phyloP scores from a whole-genome alignment of 257 asterid species.

The Primulina tabacum region DNA sequence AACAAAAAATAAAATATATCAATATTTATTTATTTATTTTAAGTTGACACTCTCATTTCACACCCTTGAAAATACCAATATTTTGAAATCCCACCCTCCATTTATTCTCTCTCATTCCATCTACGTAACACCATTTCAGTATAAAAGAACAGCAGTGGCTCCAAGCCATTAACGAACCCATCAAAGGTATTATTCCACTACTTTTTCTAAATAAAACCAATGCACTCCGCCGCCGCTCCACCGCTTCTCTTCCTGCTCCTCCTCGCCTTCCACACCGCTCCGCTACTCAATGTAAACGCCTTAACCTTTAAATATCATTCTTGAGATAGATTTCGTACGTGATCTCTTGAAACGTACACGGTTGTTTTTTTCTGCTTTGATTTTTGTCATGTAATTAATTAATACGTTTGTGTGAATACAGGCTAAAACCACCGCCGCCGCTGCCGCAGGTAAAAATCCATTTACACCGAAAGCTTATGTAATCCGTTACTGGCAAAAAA shows the following conservation, averaged over 20 bases:
- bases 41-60: too few relatives aligned
- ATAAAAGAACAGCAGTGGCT: conserved; percentile 28
- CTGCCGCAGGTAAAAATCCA: conserved; percentile 32
- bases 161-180: conserved; percentile 24
- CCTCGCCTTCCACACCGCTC: not conserved
- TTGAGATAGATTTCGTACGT: not conserved
- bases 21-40: too few relatives aligned
- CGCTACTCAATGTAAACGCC: conserved; percentile 32
- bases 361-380: not conserved
- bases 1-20: too few relatives aligned
- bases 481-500: conserved; percentile 56
- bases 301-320: not conserved
- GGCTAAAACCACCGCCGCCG: conserved; percentile 29
- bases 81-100: conserved; percentile 15
- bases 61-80: too few relatives aligned
- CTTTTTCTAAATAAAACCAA: conserved; percentile 19
- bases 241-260: conserved; percentile 19
- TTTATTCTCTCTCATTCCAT: conserved; percentile 20
- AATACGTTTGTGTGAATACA: conserved; percentile 27
- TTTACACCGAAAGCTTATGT: conserved; percentile 46
- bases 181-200: conserved; percentile 24
- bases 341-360: not conserved
- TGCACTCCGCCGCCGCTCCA: conserved; percentile 22
- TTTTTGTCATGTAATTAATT: not conserved
- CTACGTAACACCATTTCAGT: conserved; percentile 21